Conservation (phyloP, 2,329 filamentous ascomycete species). For the Periconia sp. region DNA sequence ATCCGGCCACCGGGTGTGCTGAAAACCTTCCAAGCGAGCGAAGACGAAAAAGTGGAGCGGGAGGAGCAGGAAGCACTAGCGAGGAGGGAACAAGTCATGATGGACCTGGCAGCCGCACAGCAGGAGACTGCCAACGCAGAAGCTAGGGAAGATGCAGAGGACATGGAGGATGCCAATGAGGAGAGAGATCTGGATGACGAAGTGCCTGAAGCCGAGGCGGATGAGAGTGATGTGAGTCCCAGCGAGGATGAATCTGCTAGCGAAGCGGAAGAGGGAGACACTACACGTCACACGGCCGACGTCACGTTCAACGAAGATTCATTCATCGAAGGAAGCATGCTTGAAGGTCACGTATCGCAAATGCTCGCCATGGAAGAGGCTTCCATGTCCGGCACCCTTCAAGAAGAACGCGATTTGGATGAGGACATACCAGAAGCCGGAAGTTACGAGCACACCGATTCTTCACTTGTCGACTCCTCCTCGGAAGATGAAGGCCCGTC, state of each 20-base stretch:
- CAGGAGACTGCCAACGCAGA: slow-evolving; percentile 49
- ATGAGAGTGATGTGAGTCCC: slow-evolving; percentile 27
- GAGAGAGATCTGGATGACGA: slow-evolving; percentile 47
- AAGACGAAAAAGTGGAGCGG: slow-evolving; percentile 85
- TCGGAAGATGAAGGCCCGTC: slow-evolving; percentile 26
- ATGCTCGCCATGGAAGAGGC: slow-evolving; percentile 50
- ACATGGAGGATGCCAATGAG: slow-evolving; percentile 41
- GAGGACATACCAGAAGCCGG: slow-evolving; percentile 56
- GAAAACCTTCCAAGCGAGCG: slow-evolving; percentile 88
- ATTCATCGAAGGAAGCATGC: slow-evolving; percentile 49
- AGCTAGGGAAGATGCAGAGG: slow-evolving; percentile 46
- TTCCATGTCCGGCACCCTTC: slow-evolving; percentile 49
- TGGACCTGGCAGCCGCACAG: slow-evolving; percentile 67
- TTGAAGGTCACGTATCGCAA: slow-evolving; percentile 39
- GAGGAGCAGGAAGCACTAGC: slow-evolving; percentile 80
- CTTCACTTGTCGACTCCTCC: slow-evolving; percentile 49
- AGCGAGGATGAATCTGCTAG: slow-evolving; percentile 29
- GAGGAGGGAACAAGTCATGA: slow-evolving; percentile 68
- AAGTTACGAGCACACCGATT: slow-evolving; percentile 58
- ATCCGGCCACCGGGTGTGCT: slow-evolving; percentile 82
- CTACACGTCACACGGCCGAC: slow-evolving; percentile 48
- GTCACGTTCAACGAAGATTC: slow-evolving; percentile 55
- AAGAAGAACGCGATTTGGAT: slow-evolving; percentile 53
- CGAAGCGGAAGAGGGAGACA: slow-evolving; percentile 46
- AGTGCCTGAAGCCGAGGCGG: slow-evolving; percentile 38